phyloP scores from a whole-genome alignment of 441 rosid genomes.

The Euphorbia celastroides region DNA sequence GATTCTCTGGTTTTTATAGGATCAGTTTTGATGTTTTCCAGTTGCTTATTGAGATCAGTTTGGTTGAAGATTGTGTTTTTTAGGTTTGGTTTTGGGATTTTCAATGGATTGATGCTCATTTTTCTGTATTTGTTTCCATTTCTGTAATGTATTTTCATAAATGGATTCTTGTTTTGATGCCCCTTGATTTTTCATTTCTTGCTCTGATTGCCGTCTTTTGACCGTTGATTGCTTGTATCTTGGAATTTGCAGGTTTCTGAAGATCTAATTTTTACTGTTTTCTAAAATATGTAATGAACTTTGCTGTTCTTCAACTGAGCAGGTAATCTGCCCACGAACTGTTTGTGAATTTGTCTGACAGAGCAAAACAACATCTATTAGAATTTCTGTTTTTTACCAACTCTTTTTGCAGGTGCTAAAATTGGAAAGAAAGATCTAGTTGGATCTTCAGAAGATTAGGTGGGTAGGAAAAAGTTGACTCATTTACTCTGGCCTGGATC shows the following conservation, averaged over 20 bases:
- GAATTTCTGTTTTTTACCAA: slow-evolving; percentile 10
- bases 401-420: slow-evolving; percentile 26
- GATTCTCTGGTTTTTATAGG: background rate
- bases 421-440: slow-evolving; percentile 19
- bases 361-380: slow-evolving; percentile 2
- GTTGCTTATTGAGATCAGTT: background rate
- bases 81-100: background rate
- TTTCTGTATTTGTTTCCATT: background rate
- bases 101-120: background rate
- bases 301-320: slow-evolving; percentile 23
- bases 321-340: slow-evolving; percentile 17
- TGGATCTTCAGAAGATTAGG: slow-evolving; percentile 13
- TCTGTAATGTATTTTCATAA: slow-evolving; percentile 6
- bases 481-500: slow-evolving; percentile 72
- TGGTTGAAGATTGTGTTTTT: slow-evolving; percentile 11
- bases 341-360: slow-evolving; percentile 7
- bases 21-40: background rate
- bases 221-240: background rate
- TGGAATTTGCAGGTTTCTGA: slow-evolving; percentile 12
- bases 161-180: slow-evolving; percentile 7
- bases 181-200: slow-evolving; percentile 5
- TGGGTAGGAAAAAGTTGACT: slow-evolving; percentile 14
- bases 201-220: slow-evolving; percentile 12
- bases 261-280: slow-evolving; percentile 21
- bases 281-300: slow-evolving; percentile 14